Evolutionary conservation across 768 basidiomycete species (phyloP).

Genomic region (Neoboletus subvelutipes): DNA sequence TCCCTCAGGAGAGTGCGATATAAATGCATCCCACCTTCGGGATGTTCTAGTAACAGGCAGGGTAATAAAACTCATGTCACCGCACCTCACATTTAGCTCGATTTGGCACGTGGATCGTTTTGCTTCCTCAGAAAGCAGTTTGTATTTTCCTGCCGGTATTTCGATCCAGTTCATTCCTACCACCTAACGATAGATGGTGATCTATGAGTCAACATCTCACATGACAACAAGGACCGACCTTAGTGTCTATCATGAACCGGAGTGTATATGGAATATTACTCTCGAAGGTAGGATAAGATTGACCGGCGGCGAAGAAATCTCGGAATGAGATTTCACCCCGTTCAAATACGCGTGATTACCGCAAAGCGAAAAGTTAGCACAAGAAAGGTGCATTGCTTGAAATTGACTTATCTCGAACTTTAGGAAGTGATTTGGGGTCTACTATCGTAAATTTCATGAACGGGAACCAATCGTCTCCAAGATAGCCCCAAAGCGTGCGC

Average conservation of each 20-base stretch:
- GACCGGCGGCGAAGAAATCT: conserved; percentile 50
- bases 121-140: conserved; percentile 50
- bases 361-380: conserved; percentile 14
- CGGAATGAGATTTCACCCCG: conserved; percentile 68
- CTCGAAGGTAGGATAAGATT: conserved; percentile 73
- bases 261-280: conserved; percentile 91
- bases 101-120: conserved; percentile 86
- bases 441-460: conserved; percentile 84
- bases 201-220: not conserved
- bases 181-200: conserved; percentile 48
- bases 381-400: conserved; percentile 1
- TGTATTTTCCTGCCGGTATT: conserved; percentile 80
- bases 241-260: conserved; percentile 97
- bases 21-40: conserved; percentile 75
- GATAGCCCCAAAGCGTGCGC: conserved; percentile 84
- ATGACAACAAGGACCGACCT: conserved; percentile 46
- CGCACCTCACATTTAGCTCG: conserved; percentile 76
- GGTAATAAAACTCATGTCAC: not conserved
- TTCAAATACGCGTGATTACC: conserved; percentile 63
- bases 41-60: conserved; percentile 5
- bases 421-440: conserved; percentile 77
- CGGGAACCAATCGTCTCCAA: conserved; percentile 70
- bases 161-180: conserved; percentile 99
- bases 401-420: conserved; percentile 82
- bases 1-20: conserved; percentile 90